These are phyloP conservation scores for Lepidopterella palustris DNA, from an alignment of 495 filamentous ascomycete species.

Conservation along the genomic window DNA sequence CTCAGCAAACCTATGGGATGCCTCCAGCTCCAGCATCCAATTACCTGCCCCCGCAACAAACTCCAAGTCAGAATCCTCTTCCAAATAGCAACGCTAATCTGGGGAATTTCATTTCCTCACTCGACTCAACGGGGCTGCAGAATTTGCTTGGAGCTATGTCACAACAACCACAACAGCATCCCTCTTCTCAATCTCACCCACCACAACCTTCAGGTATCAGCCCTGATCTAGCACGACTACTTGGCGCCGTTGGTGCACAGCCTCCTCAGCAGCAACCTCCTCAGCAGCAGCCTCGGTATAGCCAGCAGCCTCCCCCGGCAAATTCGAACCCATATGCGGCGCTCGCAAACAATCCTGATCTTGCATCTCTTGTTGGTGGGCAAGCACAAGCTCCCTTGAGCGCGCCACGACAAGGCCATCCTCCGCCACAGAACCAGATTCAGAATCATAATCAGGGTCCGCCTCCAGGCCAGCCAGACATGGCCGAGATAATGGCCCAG, in stretches of 20 bases:
- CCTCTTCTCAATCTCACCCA: slow-evolving; percentile 30
- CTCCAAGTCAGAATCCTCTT: slow-evolving; percentile 40
- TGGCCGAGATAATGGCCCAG: slow-evolving; percentile 58
- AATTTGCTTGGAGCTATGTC: slow-evolving; percentile 60
- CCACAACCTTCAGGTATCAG: slow-evolving; percentile 22
- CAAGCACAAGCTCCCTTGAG: slow-evolving; percentile 6
- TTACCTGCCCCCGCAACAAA: slow-evolving; percentile 42
- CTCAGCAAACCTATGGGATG: slow-evolving; percentile 15
- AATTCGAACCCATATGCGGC: not conserved
- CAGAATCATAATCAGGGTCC: slow-evolving; percentile 37
- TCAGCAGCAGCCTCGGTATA: slow-evolving; percentile 7
- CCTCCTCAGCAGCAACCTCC: slow-evolving; percentile 20
- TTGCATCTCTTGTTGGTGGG: slow-evolving; percentile 12
- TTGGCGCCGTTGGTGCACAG: slow-evolving; percentile 32
- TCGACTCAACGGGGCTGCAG: slow-evolving; percentile 68
- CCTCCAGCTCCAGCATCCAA: slow-evolving; percentile 23
- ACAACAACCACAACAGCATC: slow-evolving; percentile 42
- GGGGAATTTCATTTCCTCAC: slow-evolving; percentile 50
- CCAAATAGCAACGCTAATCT: slow-evolving; percentile 42
- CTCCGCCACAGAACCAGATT: slow-evolving; percentile 11
- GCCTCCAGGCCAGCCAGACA: slow-evolving; percentile 35
- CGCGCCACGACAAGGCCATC: slow-evolving; percentile 6
- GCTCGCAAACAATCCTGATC: slow-evolving; percentile 7
- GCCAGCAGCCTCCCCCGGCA: not conserved
- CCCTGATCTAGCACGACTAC: slow-evolving; percentile 55